A percentile compares a stretch with the other conserved stretches of the same genome.
phyloP scores from a whole-genome alignment of 2,329 filamentous ascomycete species.

The Neofusicoccum sp. region DNA sequence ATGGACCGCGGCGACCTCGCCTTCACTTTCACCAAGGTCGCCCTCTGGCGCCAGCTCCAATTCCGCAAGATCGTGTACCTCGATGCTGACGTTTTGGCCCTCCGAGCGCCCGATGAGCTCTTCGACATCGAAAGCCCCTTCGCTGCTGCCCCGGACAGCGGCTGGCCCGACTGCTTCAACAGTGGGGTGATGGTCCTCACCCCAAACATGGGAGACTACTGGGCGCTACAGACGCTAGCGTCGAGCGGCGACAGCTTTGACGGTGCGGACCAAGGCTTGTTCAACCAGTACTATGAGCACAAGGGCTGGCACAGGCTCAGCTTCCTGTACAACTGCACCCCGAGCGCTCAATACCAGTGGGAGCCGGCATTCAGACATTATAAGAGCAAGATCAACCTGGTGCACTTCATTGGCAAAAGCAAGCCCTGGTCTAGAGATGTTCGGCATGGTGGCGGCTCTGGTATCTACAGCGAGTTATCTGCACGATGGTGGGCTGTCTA shows the following conservation, averaged over 20 bases:
- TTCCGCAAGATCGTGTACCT: conserved; percentile 93
- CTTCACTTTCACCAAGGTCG: conserved; percentile 94
- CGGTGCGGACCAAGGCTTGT: conserved; percentile 89
- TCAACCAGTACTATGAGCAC: conserved; percentile 90
- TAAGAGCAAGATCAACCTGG: conserved; percentile 81
- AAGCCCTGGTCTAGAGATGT: conserved; percentile 72
- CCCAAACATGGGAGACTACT: conserved; percentile 84
- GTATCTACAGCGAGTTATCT: conserved; percentile 78
- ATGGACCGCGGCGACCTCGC: conserved; percentile 91
- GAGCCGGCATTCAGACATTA: conserved; percentile 92
- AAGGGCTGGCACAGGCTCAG: conserved; percentile 77
- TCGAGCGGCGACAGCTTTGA: conserved; percentile 90
- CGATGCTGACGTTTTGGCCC: conserved; percentile 88
- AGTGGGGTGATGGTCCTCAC: conserved; percentile 92
- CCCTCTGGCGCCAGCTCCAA: conserved; percentile 86
- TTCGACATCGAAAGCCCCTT: conserved; percentile 65
- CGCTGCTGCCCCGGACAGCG: conserved; percentile 84
- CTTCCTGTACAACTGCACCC: conserved; percentile 97
- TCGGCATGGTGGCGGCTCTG: conserved; percentile 50
- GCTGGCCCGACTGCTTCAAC: conserved; percentile 98
- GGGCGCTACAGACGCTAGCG: conserved; percentile 79
- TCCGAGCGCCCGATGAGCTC: conserved; percentile 88
- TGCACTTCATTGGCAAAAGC: conserved; percentile 88
- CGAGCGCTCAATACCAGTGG: conserved; percentile 96
- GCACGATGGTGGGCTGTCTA: conserved; percentile 93